A percentile compares a stretch with the other conserved stretches of the same genome.
phyloP scores from a whole-genome alignment of 2,329 filamentous ascomycete species.

The Aspergillus persii region DNA sequence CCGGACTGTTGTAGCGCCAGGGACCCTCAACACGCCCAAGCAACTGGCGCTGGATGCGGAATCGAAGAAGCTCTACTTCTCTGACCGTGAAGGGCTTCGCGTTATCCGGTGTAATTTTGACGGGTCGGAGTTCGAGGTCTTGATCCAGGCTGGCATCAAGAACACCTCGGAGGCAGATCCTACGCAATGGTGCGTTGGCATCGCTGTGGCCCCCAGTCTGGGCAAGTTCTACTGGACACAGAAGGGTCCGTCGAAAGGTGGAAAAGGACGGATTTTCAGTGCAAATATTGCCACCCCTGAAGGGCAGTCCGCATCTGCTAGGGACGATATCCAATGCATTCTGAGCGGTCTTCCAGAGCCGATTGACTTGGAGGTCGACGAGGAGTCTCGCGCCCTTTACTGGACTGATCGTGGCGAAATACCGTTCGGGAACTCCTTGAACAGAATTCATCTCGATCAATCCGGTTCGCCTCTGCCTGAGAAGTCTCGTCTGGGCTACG shows the following conservation, averaged over 20 bases:
- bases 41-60: slow-evolving; percentile 33
- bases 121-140: slow-evolving; percentile 31
- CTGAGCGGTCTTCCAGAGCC: slow-evolving; percentile 52
- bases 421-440: slow-evolving; percentile 55
- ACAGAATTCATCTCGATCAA: slow-evolving; percentile 33
- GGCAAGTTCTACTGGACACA: slow-evolving; percentile 60
- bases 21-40: slow-evolving; percentile 51
- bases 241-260: slow-evolving; percentile 55
- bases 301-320: slow-evolving; percentile 31
- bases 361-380: slow-evolving; percentile 58
- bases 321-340: slow-evolving; percentile 46
- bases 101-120: slow-evolving; percentile 37
- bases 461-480: slow-evolving; percentile 24
- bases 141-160: slow-evolving; percentile 39
- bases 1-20: slow-evolving; percentile 43
- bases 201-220: slow-evolving; percentile 45
- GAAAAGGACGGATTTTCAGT: slow-evolving; percentile 53
- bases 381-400: slow-evolving; percentile 47
- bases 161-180: slow-evolving; percentile 32
- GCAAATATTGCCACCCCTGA: slow-evolving; percentile 45
- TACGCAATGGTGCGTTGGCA: slow-evolving; percentile 55
- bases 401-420: slow-evolving; percentile 63
- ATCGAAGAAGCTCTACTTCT: slow-evolving; percentile 38
- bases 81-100: slow-evolving; percentile 43
- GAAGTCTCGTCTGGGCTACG: slow-evolving; percentile 19